These are phyloP conservation scores for Zygosaccharomyces sapae DNA, from an alignment of 1,139 yeast species.

Conservation along the genomic window DNA sequence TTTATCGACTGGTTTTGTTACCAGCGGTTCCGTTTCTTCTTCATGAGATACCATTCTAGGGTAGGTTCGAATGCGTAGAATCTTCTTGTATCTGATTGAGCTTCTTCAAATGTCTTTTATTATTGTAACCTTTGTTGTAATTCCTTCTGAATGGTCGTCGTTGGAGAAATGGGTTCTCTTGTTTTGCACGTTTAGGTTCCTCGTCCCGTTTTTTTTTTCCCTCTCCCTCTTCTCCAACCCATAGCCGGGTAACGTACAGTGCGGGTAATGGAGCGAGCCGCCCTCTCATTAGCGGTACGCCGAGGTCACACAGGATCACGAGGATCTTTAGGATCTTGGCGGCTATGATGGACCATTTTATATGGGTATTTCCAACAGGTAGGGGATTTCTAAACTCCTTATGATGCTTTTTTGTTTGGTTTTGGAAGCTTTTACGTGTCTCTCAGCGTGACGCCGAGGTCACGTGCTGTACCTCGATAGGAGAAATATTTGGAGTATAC, in stretches of 20 bases:
- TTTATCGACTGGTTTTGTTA: constrained; percentile 2
- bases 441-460: neutral
- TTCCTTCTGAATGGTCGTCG: constrained; percentile 8
- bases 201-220: constrained; percentile 3
- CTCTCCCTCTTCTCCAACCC: constrained; percentile 4
- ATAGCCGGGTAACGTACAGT: constrained; percentile 1
- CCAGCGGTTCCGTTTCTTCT: constrained; percentile 2
- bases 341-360: neutral
- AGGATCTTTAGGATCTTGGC: neutral
- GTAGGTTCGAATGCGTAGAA: neutral
- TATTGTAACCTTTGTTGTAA: neutral
- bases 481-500: neutral
- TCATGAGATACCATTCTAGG: constrained; percentile 1
- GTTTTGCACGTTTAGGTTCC: constrained; percentile 4
- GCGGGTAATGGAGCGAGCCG: constrained; percentile 1
- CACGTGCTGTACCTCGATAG: neutral
- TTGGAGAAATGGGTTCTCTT: constrained; percentile 3
- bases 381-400: neutral
- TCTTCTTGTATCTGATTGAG: neutral
- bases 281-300: constrained; percentile 2
- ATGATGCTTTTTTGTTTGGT: neutral
- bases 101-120: neutral
- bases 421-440: neutral
- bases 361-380: neutral
- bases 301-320: neutral